A percentile compares a stretch with the other conserved stretches of the same genome.
phyloP scores from a whole-genome alignment of 108 stramenopile species.

The Discostella pseudostelligera region DNA sequence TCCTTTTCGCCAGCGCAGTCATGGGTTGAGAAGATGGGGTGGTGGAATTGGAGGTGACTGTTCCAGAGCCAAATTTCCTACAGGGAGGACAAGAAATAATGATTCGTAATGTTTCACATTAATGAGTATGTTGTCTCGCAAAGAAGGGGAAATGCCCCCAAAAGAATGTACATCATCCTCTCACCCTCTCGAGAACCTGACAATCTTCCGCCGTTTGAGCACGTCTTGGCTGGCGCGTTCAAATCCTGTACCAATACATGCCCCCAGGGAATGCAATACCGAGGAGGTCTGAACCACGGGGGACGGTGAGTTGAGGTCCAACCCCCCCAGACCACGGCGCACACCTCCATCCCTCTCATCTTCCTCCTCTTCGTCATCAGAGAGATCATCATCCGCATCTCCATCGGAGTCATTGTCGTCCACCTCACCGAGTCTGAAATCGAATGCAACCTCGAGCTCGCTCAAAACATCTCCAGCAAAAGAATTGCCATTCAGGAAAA shows the following conservation, averaged over 20 bases:
- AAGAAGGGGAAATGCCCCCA: not conserved
- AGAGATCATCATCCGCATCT: conserved; percentile 50
- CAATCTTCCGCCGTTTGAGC: conserved; percentile 27
- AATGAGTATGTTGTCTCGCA: too few species aligned
- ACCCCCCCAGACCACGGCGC: too few species aligned
- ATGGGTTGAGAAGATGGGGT: not conserved
- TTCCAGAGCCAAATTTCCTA: conserved; percentile 6
- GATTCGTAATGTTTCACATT: too few species aligned
- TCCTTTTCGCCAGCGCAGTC: not conserved
- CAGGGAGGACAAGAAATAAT: not conserved
- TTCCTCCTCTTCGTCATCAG: conserved; percentile 37
- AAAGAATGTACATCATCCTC: not conserved
- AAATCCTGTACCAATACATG: conserved; percentile 36
- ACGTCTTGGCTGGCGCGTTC: conserved; percentile 24
- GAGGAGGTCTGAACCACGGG: too few species aligned
- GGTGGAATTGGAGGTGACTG: conserved; percentile 9
- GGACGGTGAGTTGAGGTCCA: too few species aligned
- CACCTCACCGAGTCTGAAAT: conserved; percentile 37
- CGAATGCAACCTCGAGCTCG: conserved; percentile 44
- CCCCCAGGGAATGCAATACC: too few species aligned
- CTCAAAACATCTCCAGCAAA: conserved; percentile 32
- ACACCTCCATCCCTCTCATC: conserved; percentile 35
- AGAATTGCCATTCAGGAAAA: conserved; percentile 43
- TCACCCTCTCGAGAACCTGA: conserved; percentile 27
- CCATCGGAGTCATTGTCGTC: conserved; percentile 53